Base-by-base conservation (phyloP, 1,284 basidiomycete genomes). In the Microbotryum saponariae region DNA sequence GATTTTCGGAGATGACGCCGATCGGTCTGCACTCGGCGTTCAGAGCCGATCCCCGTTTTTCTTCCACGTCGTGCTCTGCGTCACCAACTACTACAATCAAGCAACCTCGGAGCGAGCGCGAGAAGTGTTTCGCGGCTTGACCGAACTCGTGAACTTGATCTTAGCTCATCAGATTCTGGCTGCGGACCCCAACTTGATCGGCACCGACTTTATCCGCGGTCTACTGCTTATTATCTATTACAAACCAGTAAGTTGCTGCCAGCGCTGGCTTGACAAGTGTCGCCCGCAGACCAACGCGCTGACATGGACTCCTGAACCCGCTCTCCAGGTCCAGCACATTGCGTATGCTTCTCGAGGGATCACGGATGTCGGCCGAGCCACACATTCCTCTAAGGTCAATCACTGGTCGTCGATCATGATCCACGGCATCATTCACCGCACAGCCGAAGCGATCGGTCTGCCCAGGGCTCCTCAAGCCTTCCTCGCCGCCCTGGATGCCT, bases 11-110 rank as follows among this genome's bases (percentile, higher is more conserved):
- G 29, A 42, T 37, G 37, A 16, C n/a, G 37, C 37, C 18, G 27
- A 55, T 33, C 45, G 59, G 3, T 21, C 49, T 9, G 42, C 66
- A 4, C 51, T 68, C 2, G 48, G 59, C 6, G 60, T 65, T 1
- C 49, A 63, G 20, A 49, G 52, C n/a, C 54, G 54, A 21, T 58
- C 54, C 16, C 66, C 66, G 0, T 68, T 68, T 52, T 50, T 68
- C 20, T 68, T 68, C 51, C 64, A 65, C 37, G 49, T 65, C 20
- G 63, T 68, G 25, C 52, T 68, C 1, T 59, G 63, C 49, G 63
- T 68, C 21, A 65, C 66, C 5, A 62, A 68, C 29, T 67, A 59
- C 46, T 68, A 68, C 66, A 68, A 68, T 54, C 62, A 63, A 1
- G 58, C 58, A 16, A 65, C 58, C 7, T 45, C 56, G 5, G n/a